Evolutionary conservation across 2,329 filamentous ascomycete genomes (phyloP), one percentile per base, ranked within the genome.

Genomic region (Diplodia mutila): DNA sequence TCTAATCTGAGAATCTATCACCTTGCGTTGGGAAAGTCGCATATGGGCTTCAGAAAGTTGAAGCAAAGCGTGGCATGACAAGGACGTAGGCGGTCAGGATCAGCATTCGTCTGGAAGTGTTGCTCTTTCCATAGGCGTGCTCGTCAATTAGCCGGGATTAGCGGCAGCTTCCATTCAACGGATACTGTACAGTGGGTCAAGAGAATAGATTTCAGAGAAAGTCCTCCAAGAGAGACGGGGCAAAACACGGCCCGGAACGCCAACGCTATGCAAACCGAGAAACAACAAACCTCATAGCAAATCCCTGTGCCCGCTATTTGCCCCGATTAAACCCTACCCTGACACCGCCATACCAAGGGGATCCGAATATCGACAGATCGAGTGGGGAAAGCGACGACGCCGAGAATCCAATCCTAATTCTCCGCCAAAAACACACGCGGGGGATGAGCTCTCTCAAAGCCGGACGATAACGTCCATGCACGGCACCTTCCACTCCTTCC

Each of bases 401-500:
- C 57, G 57, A 16, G 25, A 61, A 61, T 61, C 57, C 57, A 61
- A 61, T 16, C 42, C 57, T 49, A 5, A 46, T 59, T 29, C 23
- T 25, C 23, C 27, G 32, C 34, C 34, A 59, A 39, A 29, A 46
- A 37, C 4, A 27, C 21, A 25, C 18, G 12, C 18, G 18, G 21
- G 25, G 18, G 4, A 48, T 25, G 25, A n/a, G n/a, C 7, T 21
- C 8, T n/a, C n/a, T 42, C 49, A 95, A 71, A 97, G 81, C 70
- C 92, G 85, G 65, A 98, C 88, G 73, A 94, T 89, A 34, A 98
- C 87, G 79, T 97, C 93, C 79, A 99, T 86, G 78, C 94, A 97
- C 67, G 94, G 93, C 71, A 99, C 87, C 73, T 91, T 87, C 92
- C 94, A 97, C 78, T 97, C 94, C 73, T 91, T 88, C 79, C 88